Evolutionary conservation across 2,329 filamentous ascomycete species (phyloP).

Genomic region (Microdochium nivale): DNA sequence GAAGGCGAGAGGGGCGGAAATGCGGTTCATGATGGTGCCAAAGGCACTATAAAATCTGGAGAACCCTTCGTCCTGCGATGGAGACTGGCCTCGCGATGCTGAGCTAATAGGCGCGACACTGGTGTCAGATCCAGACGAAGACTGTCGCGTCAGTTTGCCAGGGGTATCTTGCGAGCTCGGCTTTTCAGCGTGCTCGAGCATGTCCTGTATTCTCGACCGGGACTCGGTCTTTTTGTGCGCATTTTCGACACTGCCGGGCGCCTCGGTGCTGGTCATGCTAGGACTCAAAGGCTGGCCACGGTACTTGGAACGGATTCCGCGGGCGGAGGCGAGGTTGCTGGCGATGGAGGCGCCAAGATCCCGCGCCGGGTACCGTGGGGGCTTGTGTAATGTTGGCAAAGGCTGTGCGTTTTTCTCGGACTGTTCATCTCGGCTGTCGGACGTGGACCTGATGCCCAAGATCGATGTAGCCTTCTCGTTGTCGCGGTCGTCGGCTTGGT

Average conservation of each 20-base stretch:
- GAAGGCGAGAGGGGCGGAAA: slow-evolving; percentile 87
- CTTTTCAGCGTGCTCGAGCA: slow-evolving; percentile 44
- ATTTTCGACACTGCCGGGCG: slow-evolving; percentile 59
- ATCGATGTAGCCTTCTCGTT: slow-evolving; percentile 10
- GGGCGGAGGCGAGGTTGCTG: slow-evolving; percentile 76
- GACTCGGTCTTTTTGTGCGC: slow-evolving; percentile 41
- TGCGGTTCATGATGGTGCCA: slow-evolving; percentile 72
- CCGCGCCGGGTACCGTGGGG: slow-evolving; percentile 48
- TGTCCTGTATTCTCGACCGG: slow-evolving; percentile 44
- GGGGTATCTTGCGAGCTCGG: slow-evolving; percentile 44
- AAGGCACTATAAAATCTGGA: slow-evolving; percentile 88
- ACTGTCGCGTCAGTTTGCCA: slow-evolving; percentile 15
- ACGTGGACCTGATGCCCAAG: slow-evolving; percentile 10
- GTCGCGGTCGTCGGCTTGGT: slow-evolving; percentile 27
- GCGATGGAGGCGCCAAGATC: slow-evolving; percentile 77
- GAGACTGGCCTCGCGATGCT: slow-evolving; percentile 16
- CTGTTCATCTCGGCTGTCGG: slow-evolving; percentile 14
- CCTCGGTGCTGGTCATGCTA: slow-evolving; percentile 65
- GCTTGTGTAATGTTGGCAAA: slow-evolving; percentile 27
- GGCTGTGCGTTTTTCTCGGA: slow-evolving; percentile 17
- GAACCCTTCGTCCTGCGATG: slow-evolving; percentile 65
- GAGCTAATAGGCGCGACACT: slow-evolving; percentile 15
- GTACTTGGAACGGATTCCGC: slow-evolving; percentile 63
- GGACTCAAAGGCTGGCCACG: slow-evolving; percentile 62
- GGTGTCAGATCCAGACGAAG: slow-evolving; percentile 10